Percentiles rank a stretch among this genome's conserved stretches.
These are phyloP conservation scores for Phytophthora idaei DNA, from an alignment of 352 stramenopile species.

Conservation along the genomic window DNA sequence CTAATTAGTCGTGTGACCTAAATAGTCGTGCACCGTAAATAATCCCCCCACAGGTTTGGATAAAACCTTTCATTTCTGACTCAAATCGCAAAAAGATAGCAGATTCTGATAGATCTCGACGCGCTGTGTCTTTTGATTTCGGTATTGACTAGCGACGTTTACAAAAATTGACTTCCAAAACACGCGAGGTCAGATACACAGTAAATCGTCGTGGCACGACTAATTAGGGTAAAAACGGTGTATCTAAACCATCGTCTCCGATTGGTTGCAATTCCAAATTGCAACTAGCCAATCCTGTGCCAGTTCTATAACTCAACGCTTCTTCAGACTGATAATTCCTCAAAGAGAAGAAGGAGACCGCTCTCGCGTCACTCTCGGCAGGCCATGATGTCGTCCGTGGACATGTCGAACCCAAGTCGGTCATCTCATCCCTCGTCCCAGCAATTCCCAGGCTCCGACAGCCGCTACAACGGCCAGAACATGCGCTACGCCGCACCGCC, in stretches of 20 bases:
- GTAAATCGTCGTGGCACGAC: too few species aligned
- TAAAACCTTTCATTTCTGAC: too few species aligned
- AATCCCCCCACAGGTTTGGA: too few species aligned
- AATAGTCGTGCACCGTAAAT: too few species aligned
- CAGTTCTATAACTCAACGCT: background rate
- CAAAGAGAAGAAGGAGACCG: slow-evolving; percentile 8
- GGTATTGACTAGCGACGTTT: too few species aligned
- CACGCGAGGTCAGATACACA: too few species aligned
- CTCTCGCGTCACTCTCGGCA: background rate
- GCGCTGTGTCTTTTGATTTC: too few species aligned
- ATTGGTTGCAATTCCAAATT: background rate
- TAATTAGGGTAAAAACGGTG: too few species aligned
- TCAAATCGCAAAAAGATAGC: too few species aligned
- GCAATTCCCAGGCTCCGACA: slow-evolving; percentile 10
- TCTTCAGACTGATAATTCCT: slow-evolving; percentile 23
- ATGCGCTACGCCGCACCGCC: slow-evolving; percentile 22
- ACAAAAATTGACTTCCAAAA: too few species aligned
- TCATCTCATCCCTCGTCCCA: background rate
- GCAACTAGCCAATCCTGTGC: background rate
- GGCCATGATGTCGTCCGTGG: slow-evolving; percentile 33
- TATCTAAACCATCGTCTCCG: background rate
- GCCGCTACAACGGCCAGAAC: slow-evolving; percentile 16
- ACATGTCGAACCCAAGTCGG: slow-evolving; percentile 4
- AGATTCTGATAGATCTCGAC: too few species aligned
- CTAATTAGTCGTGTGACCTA: too few species aligned